A percentile compares a stretch with the other conserved stretches of the same genome.
These are phyloP conservation scores for Austroboletus festivus DNA, from an alignment of 768 basidiomycete genomes.

Conservation along the genomic window DNA sequence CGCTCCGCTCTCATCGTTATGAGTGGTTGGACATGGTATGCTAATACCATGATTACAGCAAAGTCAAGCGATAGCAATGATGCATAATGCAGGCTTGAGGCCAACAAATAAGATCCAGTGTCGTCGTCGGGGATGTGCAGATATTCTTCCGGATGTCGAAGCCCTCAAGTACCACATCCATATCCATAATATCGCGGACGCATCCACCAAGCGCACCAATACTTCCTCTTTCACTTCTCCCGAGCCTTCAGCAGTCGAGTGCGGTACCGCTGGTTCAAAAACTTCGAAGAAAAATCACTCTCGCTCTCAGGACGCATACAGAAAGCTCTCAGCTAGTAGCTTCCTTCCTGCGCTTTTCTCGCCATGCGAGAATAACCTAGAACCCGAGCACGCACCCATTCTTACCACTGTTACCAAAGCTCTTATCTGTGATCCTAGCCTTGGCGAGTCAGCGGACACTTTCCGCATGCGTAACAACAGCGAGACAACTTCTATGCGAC, in stretches of 20 bases:
- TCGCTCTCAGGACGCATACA: slow-evolving; percentile 6
- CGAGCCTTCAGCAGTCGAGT: slow-evolving; percentile 1
- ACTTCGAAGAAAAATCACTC: slow-evolving; percentile 8
- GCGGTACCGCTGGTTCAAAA: background rate
- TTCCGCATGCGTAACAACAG: background rate
- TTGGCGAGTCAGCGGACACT: background rate
- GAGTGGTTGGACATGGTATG: background rate
- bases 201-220: background rate
- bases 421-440: slow-evolving; percentile 4
- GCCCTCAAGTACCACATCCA: slow-evolving; percentile 53
- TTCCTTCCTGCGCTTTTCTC: slow-evolving; percentile 16
- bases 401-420: slow-evolving; percentile 12
- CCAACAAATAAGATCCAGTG: slow-evolving; percentile 39
- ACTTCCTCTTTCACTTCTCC: background rate
- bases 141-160: slow-evolving; percentile 40
- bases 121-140: slow-evolving; percentile 43
- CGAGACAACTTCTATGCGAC: background rate
- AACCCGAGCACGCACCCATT: slow-evolving; percentile 4
- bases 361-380: slow-evolving; percentile 3
- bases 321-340: slow-evolving; percentile 16
- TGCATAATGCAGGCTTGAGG: slow-evolving; percentile 23
- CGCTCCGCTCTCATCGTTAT: slow-evolving; percentile 19
- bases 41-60: slow-evolving; percentile 16
- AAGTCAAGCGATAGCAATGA: slow-evolving; percentile 25
- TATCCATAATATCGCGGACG: slow-evolving; percentile 51